Percentiles rank a stretch among this genome's conserved stretches.
Evolutionary conservation across 352 stramenopile genomes (phyloP).

Genomic region (Phytopythium mirpurense): DNA sequence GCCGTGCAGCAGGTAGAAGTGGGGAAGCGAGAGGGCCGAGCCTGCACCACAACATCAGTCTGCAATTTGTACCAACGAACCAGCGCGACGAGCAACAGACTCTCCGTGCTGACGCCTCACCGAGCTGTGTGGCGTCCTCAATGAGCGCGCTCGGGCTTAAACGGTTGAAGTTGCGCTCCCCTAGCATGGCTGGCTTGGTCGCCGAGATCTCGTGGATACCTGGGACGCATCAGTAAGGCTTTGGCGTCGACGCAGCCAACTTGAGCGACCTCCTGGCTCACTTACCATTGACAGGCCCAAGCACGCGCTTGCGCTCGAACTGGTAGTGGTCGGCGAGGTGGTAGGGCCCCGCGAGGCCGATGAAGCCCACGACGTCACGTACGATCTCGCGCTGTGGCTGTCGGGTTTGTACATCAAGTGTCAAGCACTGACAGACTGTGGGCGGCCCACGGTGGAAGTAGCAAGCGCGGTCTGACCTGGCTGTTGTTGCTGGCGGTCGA

Average conservation of each 20-base stretch:
- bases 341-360: constrained; percentile 57
- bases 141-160: constrained; percentile 45
- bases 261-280: too few species aligned
- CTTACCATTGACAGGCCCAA: constrained; percentile 39
- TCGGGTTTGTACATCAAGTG: too few species aligned
- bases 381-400: constrained; percentile 19
- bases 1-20: constrained; percentile 56
- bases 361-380: constrained; percentile 40
- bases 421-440: too few species aligned
- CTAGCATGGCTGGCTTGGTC: constrained; percentile 72
- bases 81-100: neutral
- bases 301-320: constrained; percentile 51
- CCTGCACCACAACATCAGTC: neutral
- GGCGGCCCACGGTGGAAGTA: too few species aligned
- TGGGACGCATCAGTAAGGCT: neutral
- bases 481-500: neutral
- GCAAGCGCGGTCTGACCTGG: too few species aligned
- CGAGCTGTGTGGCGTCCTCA: constrained; percentile 10
- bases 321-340: constrained; percentile 72
- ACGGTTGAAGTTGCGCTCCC: constrained; percentile 43
- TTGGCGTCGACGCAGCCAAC: too few species aligned
- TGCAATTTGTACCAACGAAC: too few species aligned
- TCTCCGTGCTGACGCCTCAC: constrained; percentile 5
- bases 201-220: constrained; percentile 69
- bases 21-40: constrained; percentile 17